Evolutionary conservation across 2,329 filamentous ascomycete species (phyloP), one percentile per base, ranked within the genome.

Genomic region (Endoconidiophora polonica): DNA sequence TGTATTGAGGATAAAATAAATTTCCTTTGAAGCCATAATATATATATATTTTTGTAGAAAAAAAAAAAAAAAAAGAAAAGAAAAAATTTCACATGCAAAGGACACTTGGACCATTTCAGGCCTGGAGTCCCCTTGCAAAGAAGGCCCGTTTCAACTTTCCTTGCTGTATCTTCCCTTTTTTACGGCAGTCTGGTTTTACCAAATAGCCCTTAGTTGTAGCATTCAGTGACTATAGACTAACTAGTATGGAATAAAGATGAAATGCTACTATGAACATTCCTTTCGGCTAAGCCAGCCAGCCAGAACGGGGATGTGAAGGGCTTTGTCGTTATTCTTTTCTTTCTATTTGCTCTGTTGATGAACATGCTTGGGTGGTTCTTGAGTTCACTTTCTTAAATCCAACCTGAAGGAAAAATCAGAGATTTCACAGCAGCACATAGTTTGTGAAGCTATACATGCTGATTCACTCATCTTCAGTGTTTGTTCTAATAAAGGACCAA

Each of bases 111-210:
- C 29, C 12, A 33, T 33, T 10, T 33, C 9, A 33, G 29, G 29
- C 29, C 29, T 33, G 12, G 29, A 12, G 29, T 12, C 29, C 29
- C 29, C 29, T 33, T 33, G 29, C 29, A 33, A 33, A 33, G 33
- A 46, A 46, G 44, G 44, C 29, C 44, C 44, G 44, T 46, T 46
- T 46, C 44, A 38, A 38, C 4, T 20, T n/a, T 12, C 36, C 18
- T 6, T 5, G 12, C 12, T 33, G 12, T 4, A 33, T 33, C 29
- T 33, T 33, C 4, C 29, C 12, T 12, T 33, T 3, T 10, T 33
- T 33, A 33, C 29, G 29, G 29, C 29, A 33, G 29, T 42, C 22
- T 22, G 10, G 12, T 7, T 22, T 14, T n/a, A 6, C 39, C 26
- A 29, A 36, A 18, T 22, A 16, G 22, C 5, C n/a, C 26, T 18